These are phyloP conservation scores for Sedum album DNA, from an alignment of 164 flowering plant species.

Conservation along the genomic window DNA sequence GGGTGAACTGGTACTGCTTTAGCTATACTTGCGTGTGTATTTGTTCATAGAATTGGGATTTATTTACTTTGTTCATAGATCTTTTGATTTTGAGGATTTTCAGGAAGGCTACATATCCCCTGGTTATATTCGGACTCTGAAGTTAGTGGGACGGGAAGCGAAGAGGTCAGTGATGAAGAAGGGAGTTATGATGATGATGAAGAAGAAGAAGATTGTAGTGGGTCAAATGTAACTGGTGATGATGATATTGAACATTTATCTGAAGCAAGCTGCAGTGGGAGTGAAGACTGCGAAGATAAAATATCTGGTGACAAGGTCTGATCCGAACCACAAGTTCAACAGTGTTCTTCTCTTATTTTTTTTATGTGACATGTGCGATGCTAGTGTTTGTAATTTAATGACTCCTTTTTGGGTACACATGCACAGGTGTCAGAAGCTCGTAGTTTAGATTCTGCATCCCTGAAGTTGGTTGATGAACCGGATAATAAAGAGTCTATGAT, in stretches of 20 bases:
- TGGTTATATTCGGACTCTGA: constrained; percentile 68
- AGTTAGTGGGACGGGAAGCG: constrained; percentile 65
- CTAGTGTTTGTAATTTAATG: neutral
- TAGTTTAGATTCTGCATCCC: constrained; percentile 28
- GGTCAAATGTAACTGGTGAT: constrained; percentile 21
- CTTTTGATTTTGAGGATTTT: constrained; percentile 14
- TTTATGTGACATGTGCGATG: neutral
- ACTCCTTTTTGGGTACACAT: constrained; percentile 10
- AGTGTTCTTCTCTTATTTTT: neutral
- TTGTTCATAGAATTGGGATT: neutral
- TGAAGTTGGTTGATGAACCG: constrained; percentile 21
- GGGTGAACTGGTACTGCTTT: neutral
- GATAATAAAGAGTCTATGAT: constrained; percentile 16
- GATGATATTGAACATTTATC: constrained; percentile 37
- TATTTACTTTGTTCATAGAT: neutral
- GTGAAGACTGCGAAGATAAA: constrained; percentile 28
- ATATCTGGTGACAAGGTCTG: constrained; percentile 35
- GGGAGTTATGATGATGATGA: constrained; percentile 46
- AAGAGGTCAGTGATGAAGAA: constrained; percentile 65
- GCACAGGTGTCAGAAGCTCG: constrained; percentile 38
- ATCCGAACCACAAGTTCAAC: constrained; percentile 7
- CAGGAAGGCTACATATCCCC: constrained; percentile 58
- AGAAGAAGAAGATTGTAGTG: constrained; percentile 10
- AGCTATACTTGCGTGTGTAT: neutral
- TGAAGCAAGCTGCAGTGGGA: constrained; percentile 40